A percentile compares a stretch with the other conserved stretches of the same genome.
phyloP scores from a whole-genome alignment of 169 alveolate species.

The Toxoplasma gondii region DNA sequence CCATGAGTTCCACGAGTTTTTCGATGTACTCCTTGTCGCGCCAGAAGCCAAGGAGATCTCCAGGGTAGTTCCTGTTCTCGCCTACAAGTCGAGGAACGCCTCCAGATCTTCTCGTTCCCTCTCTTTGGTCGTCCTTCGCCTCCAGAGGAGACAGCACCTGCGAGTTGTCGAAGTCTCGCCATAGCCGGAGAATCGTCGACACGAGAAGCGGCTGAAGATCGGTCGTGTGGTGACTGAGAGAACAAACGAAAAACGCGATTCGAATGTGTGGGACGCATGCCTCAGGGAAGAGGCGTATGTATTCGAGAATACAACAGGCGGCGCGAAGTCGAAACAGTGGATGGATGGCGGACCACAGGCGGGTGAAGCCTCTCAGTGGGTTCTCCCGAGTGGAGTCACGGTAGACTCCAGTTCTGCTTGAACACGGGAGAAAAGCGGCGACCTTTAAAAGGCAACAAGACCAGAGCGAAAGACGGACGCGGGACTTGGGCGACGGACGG shows the following conservation, averaged over 20 bases:
- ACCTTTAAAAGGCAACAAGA: no score
- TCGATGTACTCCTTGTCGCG: constrained; percentile 64
- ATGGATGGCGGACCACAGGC: no score
- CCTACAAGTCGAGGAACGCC: constrained; percentile 13
- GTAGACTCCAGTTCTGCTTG: no score
- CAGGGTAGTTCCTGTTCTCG: constrained; percentile 36
- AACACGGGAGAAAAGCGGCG: no score
- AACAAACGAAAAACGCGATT: not conserved
- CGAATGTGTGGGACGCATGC: not conserved
- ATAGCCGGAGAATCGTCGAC: constrained; percentile 56
- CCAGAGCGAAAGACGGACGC: no score
- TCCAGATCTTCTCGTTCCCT: not conserved
- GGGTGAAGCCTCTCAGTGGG: no score
- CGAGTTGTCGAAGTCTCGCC: constrained; percentile 51
- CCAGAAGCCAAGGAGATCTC: constrained; percentile 36
- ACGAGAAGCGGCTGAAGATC: constrained; percentile 59
- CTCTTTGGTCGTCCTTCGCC: not conserved
- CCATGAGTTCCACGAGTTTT: constrained; percentile 46
- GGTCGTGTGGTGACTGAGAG: constrained; percentile 54
- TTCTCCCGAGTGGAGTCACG: no score
- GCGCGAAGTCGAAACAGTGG: no score
- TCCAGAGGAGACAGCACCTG: not conserved
- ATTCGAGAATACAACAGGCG: not conserved
- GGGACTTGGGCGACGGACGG: no score
- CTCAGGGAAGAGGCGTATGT: no score